phyloP scores from a whole-genome alignment of 208 protist species.

The Trypanosoma avium region DNA sequence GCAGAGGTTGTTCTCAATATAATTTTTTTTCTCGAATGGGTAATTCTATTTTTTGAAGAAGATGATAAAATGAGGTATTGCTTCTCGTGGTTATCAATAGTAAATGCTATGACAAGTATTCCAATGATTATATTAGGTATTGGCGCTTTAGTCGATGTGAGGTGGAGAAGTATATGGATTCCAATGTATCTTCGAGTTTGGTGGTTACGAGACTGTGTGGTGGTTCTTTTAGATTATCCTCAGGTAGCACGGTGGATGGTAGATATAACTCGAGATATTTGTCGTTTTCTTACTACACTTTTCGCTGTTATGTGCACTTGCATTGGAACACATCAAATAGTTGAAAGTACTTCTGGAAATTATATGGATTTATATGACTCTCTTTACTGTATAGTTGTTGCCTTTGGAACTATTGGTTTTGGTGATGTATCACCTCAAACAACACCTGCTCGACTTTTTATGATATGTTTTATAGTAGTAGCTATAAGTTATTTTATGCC shows the following conservation, averaged over 20 bases:
- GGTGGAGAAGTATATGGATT: conserved; percentile 65
- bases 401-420: conserved; percentile 79
- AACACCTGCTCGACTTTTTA: conserved; percentile 64
- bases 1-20: conserved; percentile 68
- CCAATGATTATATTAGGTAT: conserved; percentile 81
- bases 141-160: conserved; percentile 40
- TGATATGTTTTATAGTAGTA: conserved; percentile 66
- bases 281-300: conserved; percentile 55
- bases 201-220: conserved; percentile 68
- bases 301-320: conserved; percentile 74
- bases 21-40: conserved; percentile 75
- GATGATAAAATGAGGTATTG: conserved; percentile 65
- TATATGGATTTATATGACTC: conserved; percentile 74
- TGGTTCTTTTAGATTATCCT: conserved; percentile 68
- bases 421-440: conserved; percentile 56
- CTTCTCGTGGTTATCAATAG: conserved; percentile 60
- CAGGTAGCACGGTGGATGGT: conserved; percentile 50
- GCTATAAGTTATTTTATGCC: conserved; percentile 80
- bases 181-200: conserved; percentile 85
- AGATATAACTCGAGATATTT: conserved; percentile 63
- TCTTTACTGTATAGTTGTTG: conserved; percentile 69
- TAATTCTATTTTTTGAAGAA: conserved; percentile 60
- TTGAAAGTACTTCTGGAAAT: conserved; percentile 49
- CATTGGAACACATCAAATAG: conserved; percentile 72
- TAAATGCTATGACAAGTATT: conserved; percentile 71